Evolutionary conservation across 495 filamentous ascomycete genomes (phyloP).

Genomic region (Daldinia concentrica): DNA sequence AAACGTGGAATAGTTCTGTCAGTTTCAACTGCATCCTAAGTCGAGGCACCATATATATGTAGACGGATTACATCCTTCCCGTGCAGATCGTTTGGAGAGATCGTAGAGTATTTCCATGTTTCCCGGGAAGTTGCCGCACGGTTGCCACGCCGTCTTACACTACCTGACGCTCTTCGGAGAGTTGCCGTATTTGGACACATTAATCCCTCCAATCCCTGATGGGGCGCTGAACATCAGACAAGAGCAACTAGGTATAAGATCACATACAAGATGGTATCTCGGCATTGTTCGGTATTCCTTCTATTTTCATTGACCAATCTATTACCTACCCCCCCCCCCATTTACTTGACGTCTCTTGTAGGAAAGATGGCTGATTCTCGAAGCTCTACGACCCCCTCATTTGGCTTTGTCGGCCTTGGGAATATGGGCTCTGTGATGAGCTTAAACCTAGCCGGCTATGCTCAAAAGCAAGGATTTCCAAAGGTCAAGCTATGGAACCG

Average conservation of each 20-base stretch:
- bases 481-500: slow-evolving; percentile 25
- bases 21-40: background rate
- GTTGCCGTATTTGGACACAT: background rate
- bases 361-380: background rate
- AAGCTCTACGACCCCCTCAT: background rate
- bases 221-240: background rate
- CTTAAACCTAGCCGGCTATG: slow-evolving; percentile 9
- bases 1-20: background rate
- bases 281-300: background rate
- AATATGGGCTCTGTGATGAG: slow-evolving; percentile 25
- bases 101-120: background rate
- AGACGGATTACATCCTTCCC: background rate
- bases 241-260: background rate
- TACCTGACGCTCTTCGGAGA: background rate
- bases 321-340: background rate
- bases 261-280: background rate
- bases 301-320: background rate
- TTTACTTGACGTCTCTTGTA: background rate
- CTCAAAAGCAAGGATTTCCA: slow-evolving; percentile 14
- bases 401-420: slow-evolving; percentile 22
- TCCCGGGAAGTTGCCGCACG: background rate
- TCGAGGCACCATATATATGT: background rate
- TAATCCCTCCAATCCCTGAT: background rate
- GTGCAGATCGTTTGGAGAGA: background rate
- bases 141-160: background rate